Evolutionary conservation across 2,329 filamentous ascomycete genomes (phyloP), one percentile per base, ranked within the genome.

Genomic region (Aureobasidium sp.): DNA sequence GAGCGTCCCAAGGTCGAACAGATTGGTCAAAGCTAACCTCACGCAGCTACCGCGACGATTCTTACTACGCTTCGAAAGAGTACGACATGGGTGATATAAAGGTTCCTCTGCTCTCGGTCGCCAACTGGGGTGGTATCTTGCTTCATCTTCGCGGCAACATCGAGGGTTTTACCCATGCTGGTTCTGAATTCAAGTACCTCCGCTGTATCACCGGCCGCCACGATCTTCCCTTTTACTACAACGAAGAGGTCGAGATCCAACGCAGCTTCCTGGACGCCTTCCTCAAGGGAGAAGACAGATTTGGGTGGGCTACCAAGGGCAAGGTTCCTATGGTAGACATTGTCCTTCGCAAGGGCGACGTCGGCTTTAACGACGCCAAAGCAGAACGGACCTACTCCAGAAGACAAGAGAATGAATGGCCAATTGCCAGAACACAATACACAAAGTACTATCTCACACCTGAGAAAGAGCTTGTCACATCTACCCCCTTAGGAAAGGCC

Each of bases 141-240:
- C 76, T 89, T 0, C 86, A 89, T 65, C 77, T 88, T 5, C 77
- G 85, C 8, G 86, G 86, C 2, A 89, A 89, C 64, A 77, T 88
- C 17, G 78, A 85, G 65, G 86, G 85, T 0, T 89, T 80, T 61
- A 74, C 73, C 1, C 78, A 83, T 43, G 84, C 85, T 0, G 83
- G 84, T 0, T 87, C 84, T 0, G 76, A 82, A 63, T 75, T 83
- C 64, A 89, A 88, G 69, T 89, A 85, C 64, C 76, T 89, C 0
- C 79, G 85, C 8, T 82, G 87, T 68, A 85, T 88, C 66, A 84
- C 81, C 0, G 86, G 86, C 1, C 78, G 86, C 0, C 86, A 89
- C 63, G 86, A 89, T 65, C 74, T 88, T 1, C 86, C 86, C 0
- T 89, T 88, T 69, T 89, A 87, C 72, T 87, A 88, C 68, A 70